Conservation (phyloP, 1,139 yeast genomes). For the Zygosaccharomyces pseudobailii region DNA sequence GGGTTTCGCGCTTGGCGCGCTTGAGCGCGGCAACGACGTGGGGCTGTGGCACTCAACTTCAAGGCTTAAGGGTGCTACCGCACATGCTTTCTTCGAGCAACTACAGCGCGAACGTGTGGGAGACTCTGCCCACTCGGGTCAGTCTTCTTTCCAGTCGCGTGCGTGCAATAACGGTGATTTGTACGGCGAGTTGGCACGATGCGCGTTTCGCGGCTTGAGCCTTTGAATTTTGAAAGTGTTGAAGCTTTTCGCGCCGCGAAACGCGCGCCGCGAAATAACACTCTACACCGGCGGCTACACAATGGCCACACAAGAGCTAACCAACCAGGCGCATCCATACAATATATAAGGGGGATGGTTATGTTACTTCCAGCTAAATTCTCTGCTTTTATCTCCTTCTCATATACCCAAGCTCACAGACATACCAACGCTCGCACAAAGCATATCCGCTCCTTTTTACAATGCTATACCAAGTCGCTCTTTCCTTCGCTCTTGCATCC, state of each 20-base stretch:
- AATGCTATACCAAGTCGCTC: background rate
- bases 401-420: background rate
- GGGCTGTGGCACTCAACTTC: constrained; percentile 18
- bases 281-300: background rate
- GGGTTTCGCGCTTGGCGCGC: constrained; percentile 8
- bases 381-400: no score
- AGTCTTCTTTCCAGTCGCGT: background rate
- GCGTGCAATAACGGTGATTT: background rate
- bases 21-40: constrained; percentile 25
- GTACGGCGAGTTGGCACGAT: background rate
- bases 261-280: background rate
- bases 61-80: constrained; percentile 10
- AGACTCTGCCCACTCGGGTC: background rate
- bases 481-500: constrained; percentile 5
- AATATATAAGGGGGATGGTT: background rate
- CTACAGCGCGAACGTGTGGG: constrained; percentile 13
- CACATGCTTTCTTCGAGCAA: constrained; percentile 20
- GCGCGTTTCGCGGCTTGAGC: background rate
- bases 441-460: background rate
- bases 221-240: no score
- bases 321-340: background rate
- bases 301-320: background rate
- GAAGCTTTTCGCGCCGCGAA: background rate
- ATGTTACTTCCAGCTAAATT: no score
- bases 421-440: background rate